Evolutionary conservation across 371 early-diverging fungal species (phyloP).

Genomic region (Conidiobolus coronatus): DNA sequence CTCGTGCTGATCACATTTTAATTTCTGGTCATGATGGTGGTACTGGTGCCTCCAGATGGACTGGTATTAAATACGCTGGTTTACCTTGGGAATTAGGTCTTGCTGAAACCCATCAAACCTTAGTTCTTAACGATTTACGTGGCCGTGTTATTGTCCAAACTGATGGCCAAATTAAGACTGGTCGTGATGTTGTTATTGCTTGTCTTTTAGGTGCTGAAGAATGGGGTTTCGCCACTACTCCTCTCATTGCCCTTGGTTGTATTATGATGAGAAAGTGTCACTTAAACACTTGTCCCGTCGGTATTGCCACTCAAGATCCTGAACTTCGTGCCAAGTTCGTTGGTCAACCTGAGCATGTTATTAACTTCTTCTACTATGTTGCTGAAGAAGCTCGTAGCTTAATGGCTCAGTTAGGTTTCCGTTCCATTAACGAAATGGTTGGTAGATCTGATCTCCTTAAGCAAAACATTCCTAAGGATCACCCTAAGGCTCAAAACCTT

Average conservation of each 20-base stretch:
- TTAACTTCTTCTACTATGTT: slow-evolving; percentile 93
- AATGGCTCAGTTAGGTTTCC: slow-evolving; percentile 87
- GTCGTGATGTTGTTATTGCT: slow-evolving; percentile 83
- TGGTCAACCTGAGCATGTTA: slow-evolving; percentile 82
- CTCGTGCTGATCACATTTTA: slow-evolving; percentile 86
- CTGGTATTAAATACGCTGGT: slow-evolving; percentile 93
- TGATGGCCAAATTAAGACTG: slow-evolving; percentile 93
- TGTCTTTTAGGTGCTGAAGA: slow-evolving; percentile 94
- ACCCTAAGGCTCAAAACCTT: slow-evolving; percentile 62
- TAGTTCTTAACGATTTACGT: slow-evolving; percentile 84
- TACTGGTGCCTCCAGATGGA: slow-evolving; percentile 93
- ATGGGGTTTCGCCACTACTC: slow-evolving; percentile 94
- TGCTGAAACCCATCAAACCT: slow-evolving; percentile 90
- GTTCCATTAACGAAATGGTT: slow-evolving; percentile 83
- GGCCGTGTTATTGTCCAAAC: slow-evolving; percentile 88
- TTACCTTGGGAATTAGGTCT: slow-evolving; percentile 94
- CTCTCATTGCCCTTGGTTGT: slow-evolving; percentile 91
- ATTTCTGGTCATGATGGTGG: slow-evolving; percentile 95
- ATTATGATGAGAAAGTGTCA: slow-evolving; percentile 87
- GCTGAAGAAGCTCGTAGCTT: slow-evolving; percentile 77
- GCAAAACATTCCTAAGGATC: slow-evolving; percentile 42
- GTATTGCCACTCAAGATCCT: slow-evolving; percentile 93
- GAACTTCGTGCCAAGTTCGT: slow-evolving; percentile 78
- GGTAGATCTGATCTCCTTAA: slow-evolving; percentile 66
- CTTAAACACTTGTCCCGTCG: slow-evolving; percentile 89